Conservation (phyloP, 2,329 filamentous ascomycete genomes). For the Aphanoascus verrucosus region DNA sequence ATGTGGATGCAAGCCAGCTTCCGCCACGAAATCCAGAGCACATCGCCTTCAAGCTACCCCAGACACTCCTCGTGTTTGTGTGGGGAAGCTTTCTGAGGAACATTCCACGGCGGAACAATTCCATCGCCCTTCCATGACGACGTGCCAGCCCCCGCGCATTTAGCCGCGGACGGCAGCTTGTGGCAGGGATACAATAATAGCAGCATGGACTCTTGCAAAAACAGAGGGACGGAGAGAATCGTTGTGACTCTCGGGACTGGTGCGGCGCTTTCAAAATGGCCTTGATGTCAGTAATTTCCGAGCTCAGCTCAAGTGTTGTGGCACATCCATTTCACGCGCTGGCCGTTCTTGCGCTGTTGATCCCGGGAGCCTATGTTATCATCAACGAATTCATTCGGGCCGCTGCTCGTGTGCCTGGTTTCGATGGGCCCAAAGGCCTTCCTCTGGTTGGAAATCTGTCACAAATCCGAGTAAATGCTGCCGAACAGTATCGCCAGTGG, state of each 20-base stretch:
- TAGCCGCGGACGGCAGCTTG: neutral
- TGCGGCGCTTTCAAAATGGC: slow-evolving; percentile 1
- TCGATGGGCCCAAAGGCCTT: slow-evolving; percentile 42
- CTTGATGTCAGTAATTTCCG: slow-evolving; percentile 5
- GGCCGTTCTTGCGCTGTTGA: slow-evolving; percentile 15
- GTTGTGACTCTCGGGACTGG: neutral
- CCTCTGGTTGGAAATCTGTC: slow-evolving; percentile 47
- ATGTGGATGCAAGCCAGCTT: no score
- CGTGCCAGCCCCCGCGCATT: neutral
- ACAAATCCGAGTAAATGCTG: slow-evolving; percentile 46
- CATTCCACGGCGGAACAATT: slow-evolving; percentile 7
- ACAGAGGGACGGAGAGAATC: neutral
- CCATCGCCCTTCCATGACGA: neutral
- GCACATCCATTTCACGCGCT: slow-evolving; percentile 1
- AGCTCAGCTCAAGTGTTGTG: neutral
- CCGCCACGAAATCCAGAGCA: no score
- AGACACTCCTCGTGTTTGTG: neutral
- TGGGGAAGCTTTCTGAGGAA: neutral
- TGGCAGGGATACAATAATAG: neutral
- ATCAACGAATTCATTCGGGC: slow-evolving; percentile 42
- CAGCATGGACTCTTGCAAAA: neutral
- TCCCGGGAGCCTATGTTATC: slow-evolving; percentile 38
- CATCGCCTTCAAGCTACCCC: neutral
- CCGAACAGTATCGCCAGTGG: slow-evolving; percentile 48
- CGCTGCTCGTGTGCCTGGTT: slow-evolving; percentile 36